Percentiles rank a stretch among this genome's conserved stretches.
Evolutionary conservation across 352 stramenopile species (phyloP).

Genomic region (Paralagenidium karlingii): DNA sequence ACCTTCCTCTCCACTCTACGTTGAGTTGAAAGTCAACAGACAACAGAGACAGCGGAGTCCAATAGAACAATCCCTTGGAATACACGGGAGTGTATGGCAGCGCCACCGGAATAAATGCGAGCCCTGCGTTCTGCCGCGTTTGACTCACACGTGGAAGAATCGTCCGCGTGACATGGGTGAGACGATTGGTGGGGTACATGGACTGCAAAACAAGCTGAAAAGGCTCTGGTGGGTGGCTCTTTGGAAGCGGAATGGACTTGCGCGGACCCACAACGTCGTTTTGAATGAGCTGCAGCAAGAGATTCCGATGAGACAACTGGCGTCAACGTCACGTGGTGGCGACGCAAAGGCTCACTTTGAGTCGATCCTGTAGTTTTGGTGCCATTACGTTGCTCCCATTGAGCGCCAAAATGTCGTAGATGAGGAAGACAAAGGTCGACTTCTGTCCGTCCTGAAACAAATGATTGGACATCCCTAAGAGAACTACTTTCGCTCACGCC

Average conservation of each 20-base stretch:
- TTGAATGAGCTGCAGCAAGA: slow-evolving; percentile 37
- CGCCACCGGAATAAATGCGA: slow-evolving; percentile 69
- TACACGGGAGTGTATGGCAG: slow-evolving; percentile 69
- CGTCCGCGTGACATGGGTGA: slow-evolving; percentile 63
- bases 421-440: slow-evolving; percentile 54
- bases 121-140: slow-evolving; percentile 62
- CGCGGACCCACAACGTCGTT: slow-evolving; percentile 80
- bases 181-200: slow-evolving; percentile 70
- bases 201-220: slow-evolving; percentile 77
- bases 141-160: slow-evolving; percentile 57
- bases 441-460: slow-evolving; percentile 34
- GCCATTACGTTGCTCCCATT: slow-evolving; percentile 75
- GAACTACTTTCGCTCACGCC: not conserved
- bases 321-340: too few relatives aligned
- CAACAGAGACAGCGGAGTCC: slow-evolving; percentile 38
- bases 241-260: slow-evolving; percentile 59
- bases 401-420: slow-evolving; percentile 77
- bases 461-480: not conserved
- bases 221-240: slow-evolving; percentile 60
- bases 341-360: slow-evolving; percentile 27
- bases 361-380: slow-evolving; percentile 72
- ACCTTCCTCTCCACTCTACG: slow-evolving; percentile 77
- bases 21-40: slow-evolving; percentile 68
- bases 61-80: slow-evolving; percentile 63
- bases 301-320: not conserved